phyloP scores from a whole-genome alignment of 2,329 filamentous ascomycete species.

The Aureobasidium sp. region DNA sequence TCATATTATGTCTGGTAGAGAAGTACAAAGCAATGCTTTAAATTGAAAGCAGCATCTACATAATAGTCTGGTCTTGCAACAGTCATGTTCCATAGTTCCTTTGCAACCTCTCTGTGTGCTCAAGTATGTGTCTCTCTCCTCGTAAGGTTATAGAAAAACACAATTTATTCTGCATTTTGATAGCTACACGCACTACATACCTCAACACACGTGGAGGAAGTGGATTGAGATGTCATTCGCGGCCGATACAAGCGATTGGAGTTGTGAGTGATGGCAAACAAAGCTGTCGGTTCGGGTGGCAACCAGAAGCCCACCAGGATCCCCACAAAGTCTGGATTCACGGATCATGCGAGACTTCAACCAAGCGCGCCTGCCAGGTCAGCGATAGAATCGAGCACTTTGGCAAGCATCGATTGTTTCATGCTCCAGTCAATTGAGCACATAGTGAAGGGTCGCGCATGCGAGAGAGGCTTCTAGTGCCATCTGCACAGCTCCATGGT shows the following conservation, averaged over 20 bases:
- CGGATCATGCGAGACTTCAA: background rate
- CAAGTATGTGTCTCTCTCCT: too few species aligned
- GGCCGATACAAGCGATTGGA: background rate
- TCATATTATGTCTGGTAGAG: background rate
- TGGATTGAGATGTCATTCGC: background rate
- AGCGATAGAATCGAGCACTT: background rate
- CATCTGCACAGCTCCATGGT: background rate
- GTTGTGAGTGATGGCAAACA: background rate
- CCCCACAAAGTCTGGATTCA: constrained; percentile 11
- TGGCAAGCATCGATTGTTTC: background rate
- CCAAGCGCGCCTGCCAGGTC: background rate
- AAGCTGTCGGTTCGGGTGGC: background rate
- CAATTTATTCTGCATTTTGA: too few species aligned
- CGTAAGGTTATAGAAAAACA: too few species aligned
- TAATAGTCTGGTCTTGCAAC: background rate
- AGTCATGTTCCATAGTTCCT: background rate
- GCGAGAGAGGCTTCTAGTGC: background rate
- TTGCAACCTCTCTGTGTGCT: too few species aligned
- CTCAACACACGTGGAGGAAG: background rate
- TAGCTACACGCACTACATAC: background rate
- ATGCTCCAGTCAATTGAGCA: background rate
- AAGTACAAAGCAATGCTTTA: background rate
- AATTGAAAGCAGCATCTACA: background rate
- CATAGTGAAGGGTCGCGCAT: background rate
- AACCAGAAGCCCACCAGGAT: background rate